Conservation (phyloP, 129 eudicot genomes). For the Ambrosia artemisiifolia region DNA sequence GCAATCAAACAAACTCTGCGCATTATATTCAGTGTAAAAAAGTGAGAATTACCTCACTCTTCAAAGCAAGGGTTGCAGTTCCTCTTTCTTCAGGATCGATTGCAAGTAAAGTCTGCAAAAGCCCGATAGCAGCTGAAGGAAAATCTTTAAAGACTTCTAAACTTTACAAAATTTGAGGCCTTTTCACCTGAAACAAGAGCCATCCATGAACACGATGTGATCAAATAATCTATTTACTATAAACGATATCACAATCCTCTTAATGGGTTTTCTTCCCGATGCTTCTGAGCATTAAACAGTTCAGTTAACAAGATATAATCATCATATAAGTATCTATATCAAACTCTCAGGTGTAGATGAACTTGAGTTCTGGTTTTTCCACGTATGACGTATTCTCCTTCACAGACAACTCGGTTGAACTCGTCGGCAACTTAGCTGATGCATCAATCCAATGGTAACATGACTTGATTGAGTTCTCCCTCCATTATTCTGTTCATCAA, state of each 20-base stretch:
- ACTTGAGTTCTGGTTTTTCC: no score
- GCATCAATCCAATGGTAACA: constrained; percentile 47
- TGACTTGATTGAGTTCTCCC: constrained; percentile 30
- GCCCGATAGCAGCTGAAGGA: constrained; percentile 61
- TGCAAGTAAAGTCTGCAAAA: constrained; percentile 73
- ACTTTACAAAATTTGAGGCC: no score
- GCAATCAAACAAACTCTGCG: neutral
- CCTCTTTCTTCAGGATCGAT: constrained; percentile 73
- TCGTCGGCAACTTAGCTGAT: constrained; percentile 79
- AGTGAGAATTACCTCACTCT: constrained; percentile 55
- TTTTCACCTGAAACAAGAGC: no score
- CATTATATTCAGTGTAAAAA: neutral
- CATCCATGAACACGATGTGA: no score
- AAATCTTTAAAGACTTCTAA: constrained; percentile 68
- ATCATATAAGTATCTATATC: no score
- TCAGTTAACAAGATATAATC: no score
- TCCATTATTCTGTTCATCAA: constrained; percentile 42
- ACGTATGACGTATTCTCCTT: no score
- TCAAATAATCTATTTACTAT: no score
- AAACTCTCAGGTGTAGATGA: no score
- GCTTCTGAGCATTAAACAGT: no score
- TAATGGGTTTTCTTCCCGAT: no score
- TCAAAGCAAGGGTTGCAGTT: constrained; percentile 64
- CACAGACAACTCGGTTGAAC: constrained; percentile 46
- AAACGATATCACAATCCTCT: no score